A percentile compares a stretch with the other conserved stretches of the same genome.
Conservation (phyloP, 2,329 filamentous ascomycete species). For the Penicillium sp. region DNA sequence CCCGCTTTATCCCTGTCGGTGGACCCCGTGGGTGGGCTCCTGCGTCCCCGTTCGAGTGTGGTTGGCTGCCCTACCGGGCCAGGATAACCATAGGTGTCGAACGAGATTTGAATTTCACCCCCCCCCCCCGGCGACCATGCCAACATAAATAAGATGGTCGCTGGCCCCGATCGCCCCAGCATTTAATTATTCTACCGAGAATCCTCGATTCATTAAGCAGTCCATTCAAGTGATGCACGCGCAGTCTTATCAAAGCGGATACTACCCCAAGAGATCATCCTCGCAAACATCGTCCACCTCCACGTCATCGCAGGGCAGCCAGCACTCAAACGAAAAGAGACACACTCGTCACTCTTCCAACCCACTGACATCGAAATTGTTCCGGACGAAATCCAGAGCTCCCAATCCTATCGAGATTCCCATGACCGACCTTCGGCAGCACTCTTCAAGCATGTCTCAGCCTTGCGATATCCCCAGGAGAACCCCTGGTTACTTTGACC, state of each 20-base stretch:
- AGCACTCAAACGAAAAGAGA: slow-evolving; percentile 17
- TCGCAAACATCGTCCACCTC: slow-evolving; percentile 22
- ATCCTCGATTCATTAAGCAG: neutral
- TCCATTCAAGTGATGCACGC: slow-evolving; percentile 15
- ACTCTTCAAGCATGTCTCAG: slow-evolving; percentile 11
- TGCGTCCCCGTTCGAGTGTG: slow-evolving; percentile 7
- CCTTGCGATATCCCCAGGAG: slow-evolving; percentile 17
- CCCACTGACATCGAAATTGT: slow-evolving; percentile 16
- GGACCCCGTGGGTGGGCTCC: too few species aligned
- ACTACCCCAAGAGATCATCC: slow-evolving; percentile 16
- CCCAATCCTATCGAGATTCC: slow-evolving; percentile 21
- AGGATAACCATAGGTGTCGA: slow-evolving; percentile 1
- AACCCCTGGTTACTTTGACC: slow-evolving; percentile 15
- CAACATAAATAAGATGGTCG: slow-evolving; percentile 18
- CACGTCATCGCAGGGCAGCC: slow-evolving; percentile 16
- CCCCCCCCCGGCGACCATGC: neutral
- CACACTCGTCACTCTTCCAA: slow-evolving; percentile 8
- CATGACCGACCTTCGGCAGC: slow-evolving; percentile 2
- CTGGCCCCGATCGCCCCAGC: neutral
- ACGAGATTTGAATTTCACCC: neutral
- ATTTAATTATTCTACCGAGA: neutral
- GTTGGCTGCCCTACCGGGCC: slow-evolving; percentile 24
- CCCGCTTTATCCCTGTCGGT: neutral
- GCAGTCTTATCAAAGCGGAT: slow-evolving; percentile 10
- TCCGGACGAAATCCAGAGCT: slow-evolving; percentile 22